Evolutionary conservation across 1,139 yeast species (phyloP).

Genomic region (Scheffersomyces cryptocercus): DNA sequence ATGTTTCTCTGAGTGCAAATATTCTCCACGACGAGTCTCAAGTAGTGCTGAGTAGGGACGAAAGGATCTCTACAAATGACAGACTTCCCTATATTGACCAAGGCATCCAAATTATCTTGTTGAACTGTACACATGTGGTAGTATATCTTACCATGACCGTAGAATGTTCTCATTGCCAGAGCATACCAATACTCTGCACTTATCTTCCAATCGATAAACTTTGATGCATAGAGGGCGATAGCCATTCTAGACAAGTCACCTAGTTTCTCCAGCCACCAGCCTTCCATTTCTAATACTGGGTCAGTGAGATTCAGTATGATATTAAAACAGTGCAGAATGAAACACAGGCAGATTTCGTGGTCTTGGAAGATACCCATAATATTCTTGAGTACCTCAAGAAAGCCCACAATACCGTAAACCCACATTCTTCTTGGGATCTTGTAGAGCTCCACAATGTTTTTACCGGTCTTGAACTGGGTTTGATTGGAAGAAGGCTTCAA

Average conservation of each 20-base stretch:
- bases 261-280: slow-evolving; percentile 77
- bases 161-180: slow-evolving; percentile 65
- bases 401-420: slow-evolving; percentile 82
- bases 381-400: slow-evolving; percentile 75
- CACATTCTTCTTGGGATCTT: slow-evolving; percentile 77
- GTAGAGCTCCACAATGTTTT: slow-evolving; percentile 71
- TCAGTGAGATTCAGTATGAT: slow-evolving; percentile 55
- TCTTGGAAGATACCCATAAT: slow-evolving; percentile 59
- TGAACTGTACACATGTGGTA: slow-evolving; percentile 85
- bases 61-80: slow-evolving; percentile 80
- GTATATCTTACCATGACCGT: slow-evolving; percentile 78
- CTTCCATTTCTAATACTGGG: slow-evolving; percentile 57
- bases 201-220: slow-evolving; percentile 78
- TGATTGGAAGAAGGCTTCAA: slow-evolving; percentile 58
- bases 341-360: slow-evolving; percentile 50
- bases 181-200: slow-evolving; percentile 80
- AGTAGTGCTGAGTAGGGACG: slow-evolving; percentile 76
- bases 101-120: slow-evolving; percentile 75
- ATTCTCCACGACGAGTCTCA: slow-evolving; percentile 74
- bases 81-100: slow-evolving; percentile 74
- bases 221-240: slow-evolving; percentile 73
- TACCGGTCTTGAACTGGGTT: slow-evolving; percentile 65
- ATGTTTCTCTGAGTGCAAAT: slow-evolving; percentile 73
- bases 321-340: slow-evolving; percentile 51
- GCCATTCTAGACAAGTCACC: slow-evolving; percentile 85